Conservation (phyloP, 257 asterid species). For the Leonotis leonurus region DNA sequence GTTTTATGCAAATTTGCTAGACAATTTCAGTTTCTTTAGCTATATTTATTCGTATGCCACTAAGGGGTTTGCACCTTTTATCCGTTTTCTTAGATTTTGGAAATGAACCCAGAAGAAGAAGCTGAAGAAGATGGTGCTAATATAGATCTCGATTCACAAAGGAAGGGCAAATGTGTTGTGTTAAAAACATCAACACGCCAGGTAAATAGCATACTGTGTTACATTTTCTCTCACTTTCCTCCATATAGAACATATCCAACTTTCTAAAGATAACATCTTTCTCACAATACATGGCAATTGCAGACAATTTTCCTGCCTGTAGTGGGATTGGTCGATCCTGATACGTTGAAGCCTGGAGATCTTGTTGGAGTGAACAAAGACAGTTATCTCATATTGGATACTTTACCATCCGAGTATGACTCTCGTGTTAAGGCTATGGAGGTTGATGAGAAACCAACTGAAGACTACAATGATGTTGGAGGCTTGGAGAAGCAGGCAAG, state of each 20-base stretch:
- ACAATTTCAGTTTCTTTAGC: background rate
- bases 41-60: background rate
- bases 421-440: slow-evolving; percentile 99
- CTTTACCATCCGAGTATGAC: slow-evolving; percentile 93
- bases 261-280: background rate
- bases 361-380: slow-evolving; percentile 98
- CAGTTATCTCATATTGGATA: slow-evolving; percentile 88
- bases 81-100: slow-evolving; percentile 56
- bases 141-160: slow-evolving; percentile 95
- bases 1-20: background rate
- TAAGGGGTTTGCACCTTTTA: background rate
- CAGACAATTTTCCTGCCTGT: slow-evolving; percentile 96
- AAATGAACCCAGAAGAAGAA: slow-evolving; percentile 98
- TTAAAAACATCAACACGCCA: slow-evolving; percentile 95
- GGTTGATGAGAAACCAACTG: slow-evolving; percentile 98
- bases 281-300: slow-evolving; percentile 19
- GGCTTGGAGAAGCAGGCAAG: slow-evolving; percentile 93
- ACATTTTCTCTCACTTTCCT: background rate
- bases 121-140: slow-evolving; percentile 99
- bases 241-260: background rate
- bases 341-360: slow-evolving; percentile 89
- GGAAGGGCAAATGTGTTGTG: slow-evolving; percentile 97
- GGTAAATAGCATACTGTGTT: slow-evolving; percentile 34
- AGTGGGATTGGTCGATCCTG: slow-evolving; percentile 95
- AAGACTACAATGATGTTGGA: slow-evolving; percentile 92